Evolutionary conservation across 306 rosid species (phyloP).

Genomic region (Prunus armeniaca): DNA sequence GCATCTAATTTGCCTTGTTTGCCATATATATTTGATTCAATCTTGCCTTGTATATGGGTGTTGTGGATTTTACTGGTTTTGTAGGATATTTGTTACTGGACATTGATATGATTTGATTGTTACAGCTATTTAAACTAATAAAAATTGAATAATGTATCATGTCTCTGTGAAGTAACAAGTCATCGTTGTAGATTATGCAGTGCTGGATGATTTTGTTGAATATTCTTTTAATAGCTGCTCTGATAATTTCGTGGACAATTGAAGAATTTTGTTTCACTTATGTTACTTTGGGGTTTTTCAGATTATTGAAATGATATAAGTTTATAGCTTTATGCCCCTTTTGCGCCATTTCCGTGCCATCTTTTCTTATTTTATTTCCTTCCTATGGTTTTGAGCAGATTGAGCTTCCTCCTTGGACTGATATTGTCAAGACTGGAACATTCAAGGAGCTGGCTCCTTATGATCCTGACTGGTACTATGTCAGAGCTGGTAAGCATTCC

Average conservation of each 20-base stretch:
- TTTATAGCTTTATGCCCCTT: too few relatives aligned
- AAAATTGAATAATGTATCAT: not conserved
- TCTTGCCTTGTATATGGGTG: not conserved
- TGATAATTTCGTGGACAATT: not conserved
- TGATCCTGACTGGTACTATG: conserved; percentile 58
- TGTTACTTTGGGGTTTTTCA: not conserved
- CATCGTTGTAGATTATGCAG: not conserved
- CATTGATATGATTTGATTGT: not conserved
- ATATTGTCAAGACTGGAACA: conserved; percentile 53
- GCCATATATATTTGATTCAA: not conserved
- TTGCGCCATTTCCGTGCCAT: not conserved
- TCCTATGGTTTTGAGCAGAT: conserved; percentile 15
- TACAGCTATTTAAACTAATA: not conserved
- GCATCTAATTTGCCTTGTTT: not conserved
- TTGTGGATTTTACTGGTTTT: not conserved
- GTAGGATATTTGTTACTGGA: not conserved
- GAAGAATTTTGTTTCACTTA: not conserved
- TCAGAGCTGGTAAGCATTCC: conserved; percentile 42
- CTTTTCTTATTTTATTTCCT: not conserved
- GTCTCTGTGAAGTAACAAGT: not conserved
- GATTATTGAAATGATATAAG: not conserved
- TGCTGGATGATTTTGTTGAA: not conserved
- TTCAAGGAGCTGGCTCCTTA: conserved; percentile 60
- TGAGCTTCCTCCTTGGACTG: conserved; percentile 57
- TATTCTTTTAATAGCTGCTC: not conserved